Evolutionary conservation across 495 filamentous ascomycete genomes (phyloP).

Genomic region (Podospora bellae-mahoneyi): DNA sequence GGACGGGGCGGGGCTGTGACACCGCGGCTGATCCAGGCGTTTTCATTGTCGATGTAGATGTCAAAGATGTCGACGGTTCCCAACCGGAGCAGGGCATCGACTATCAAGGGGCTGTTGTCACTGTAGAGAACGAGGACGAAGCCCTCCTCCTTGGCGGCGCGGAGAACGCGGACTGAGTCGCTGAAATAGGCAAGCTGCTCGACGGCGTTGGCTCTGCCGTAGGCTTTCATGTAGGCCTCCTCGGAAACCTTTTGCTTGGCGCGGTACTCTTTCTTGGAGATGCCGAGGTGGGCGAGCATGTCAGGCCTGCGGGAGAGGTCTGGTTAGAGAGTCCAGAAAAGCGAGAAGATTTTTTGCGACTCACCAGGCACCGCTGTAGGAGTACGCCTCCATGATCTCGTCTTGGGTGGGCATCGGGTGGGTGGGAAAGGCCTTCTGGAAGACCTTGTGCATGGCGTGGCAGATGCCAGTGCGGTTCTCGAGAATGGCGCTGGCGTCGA

Average conservation of each 20-base stretch:
- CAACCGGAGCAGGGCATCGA: neutral
- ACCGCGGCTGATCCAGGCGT: neutral
- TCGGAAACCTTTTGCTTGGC: neutral
- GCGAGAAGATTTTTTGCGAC: neutral
- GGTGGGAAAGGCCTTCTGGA: neutral
- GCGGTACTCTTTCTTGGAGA: neutral
- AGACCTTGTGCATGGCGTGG: neutral
- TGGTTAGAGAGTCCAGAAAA: neutral
- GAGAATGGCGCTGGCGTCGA: neutral
- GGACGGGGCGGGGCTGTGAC: no score
- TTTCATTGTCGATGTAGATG: neutral
- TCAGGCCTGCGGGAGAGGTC: neutral
- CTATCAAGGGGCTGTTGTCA: neutral
- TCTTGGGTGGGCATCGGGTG: neutral
- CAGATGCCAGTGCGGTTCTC: neutral
- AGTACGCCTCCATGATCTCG: slow-evolving; percentile 6
- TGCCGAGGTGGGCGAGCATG: neutral
- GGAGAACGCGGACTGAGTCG: neutral
- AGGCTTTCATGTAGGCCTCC: neutral
- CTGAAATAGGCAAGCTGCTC: neutral
- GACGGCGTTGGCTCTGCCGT: neutral
- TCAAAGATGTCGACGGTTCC: neutral
- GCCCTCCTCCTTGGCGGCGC: neutral
- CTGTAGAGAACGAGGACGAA: neutral
- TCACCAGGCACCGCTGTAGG: neutral